Base-by-base conservation (phyloP, 2,329 filamentous ascomycete genomes). In the Xylariaceae sp. region DNA sequence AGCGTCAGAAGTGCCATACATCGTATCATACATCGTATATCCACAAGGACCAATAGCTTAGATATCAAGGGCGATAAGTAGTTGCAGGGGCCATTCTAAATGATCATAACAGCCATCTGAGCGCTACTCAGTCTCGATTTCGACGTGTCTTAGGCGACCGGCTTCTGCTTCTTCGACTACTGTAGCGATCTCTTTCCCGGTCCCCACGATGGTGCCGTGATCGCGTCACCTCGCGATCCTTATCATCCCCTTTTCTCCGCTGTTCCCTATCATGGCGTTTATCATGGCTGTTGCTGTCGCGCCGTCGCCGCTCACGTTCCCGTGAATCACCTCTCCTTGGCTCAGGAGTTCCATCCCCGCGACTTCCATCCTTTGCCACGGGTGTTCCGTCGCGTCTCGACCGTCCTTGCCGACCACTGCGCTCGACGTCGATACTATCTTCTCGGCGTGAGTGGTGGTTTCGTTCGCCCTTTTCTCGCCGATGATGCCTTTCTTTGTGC, bases 371-470 rank as follows among this genome's bases (percentile, higher is more conserved):
- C 28, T 48, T 47, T 4, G 34, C 38, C 18, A 48, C 51, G 0
- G 63, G 57, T 0, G 63, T 62, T 24, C 64, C 61, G 26, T 72
- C 67, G 15, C 66, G 60, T 36, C 57, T 62, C 12, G 69, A 66
- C 44, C 59, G 64, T 37, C 56, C 57, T 41, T 46, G 51, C 48
- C 52, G 53, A 19, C 60, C 51, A 11, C 42, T 37, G 17, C 30
- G 37, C 8, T 46, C 45, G 16, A 43, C 42, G 15, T 46, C 43
- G 9, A 44, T 39, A 19, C 51, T 56, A 15, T 55, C 50, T 9
- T 64, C 60, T 26, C 56, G 56, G 29, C 49, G 59, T 37, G 69
- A 66, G 39, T 67, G 66, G 41, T 74, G 73, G 31, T 67, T 66
- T 34, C 73, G 72, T 44, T 71, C 68, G 6, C 22, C 22, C 22